Conservation (phyloP, 2,329 filamentous ascomycete species). For the Hypoxylon sp. region DNA sequence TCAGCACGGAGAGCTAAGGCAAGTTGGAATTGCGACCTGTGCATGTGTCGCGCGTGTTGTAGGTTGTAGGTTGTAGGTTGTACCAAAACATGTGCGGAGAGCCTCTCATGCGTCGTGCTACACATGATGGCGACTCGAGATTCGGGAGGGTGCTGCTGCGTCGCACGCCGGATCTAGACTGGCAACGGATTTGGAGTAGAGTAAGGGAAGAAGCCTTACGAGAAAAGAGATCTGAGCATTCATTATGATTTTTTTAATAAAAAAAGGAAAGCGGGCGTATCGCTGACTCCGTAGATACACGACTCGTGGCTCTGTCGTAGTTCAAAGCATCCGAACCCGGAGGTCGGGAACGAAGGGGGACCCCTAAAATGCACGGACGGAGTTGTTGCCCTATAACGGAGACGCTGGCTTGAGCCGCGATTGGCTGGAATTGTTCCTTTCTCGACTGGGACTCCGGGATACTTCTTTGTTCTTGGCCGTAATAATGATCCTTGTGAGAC, state of each 20-base stretch:
- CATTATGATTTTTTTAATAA: constrained; percentile 42
- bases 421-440: constrained; percentile 29
- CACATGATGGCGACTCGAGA: constrained; percentile 24
- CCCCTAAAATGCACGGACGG: constrained; percentile 41
- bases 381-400: constrained; percentile 29
- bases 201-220: constrained; percentile 40
- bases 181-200: constrained; percentile 18
- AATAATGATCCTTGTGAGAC: constrained; percentile 18
- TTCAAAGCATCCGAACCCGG: constrained; percentile 38
- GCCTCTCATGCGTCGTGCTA: constrained; percentile 19
- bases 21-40: constrained; percentile 2
- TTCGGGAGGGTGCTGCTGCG: constrained; percentile 9
- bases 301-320: constrained; percentile 29
- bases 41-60: constrained; percentile 21
- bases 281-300: constrained; percentile 32
- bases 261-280: too few species aligned
- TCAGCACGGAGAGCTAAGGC: constrained; percentile 26
- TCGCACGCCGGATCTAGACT: constrained; percentile 10
- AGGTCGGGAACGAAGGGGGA: constrained; percentile 36
- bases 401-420: constrained; percentile 36
- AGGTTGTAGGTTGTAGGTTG: constrained; percentile 30
- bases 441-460: constrained; percentile 16
- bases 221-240: constrained; percentile 49
- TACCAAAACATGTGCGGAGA: constrained; percentile 31
- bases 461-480: constrained; percentile 13